These are phyloP conservation scores for Alternaria conjuncta DNA, from an alignment of 2,329 filamentous ascomycete genomes.

Conservation along the genomic window DNA sequence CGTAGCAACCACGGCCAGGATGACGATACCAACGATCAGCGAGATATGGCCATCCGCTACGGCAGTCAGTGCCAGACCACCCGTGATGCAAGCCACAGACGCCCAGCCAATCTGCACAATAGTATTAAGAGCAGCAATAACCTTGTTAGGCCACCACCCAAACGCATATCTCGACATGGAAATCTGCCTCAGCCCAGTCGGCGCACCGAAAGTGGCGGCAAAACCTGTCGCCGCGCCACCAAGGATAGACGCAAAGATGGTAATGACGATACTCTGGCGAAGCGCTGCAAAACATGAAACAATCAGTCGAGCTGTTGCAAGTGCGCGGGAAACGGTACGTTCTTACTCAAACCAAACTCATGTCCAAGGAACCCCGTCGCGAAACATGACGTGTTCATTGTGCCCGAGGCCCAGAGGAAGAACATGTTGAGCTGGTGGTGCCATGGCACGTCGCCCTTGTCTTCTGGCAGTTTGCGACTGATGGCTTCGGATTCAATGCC, in stretches of 20 bases:
- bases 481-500: constrained; percentile 34
- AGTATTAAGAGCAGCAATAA: constrained; percentile 56
- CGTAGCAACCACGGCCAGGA: constrained; percentile 49
- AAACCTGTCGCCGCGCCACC: constrained; percentile 52
- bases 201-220: constrained; percentile 52
- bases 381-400: constrained; percentile 51
- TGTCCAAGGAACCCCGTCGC: constrained; percentile 54
- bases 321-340: background rate
- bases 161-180: constrained; percentile 56
- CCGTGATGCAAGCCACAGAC: constrained; percentile 52
- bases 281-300: constrained; percentile 32
- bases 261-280: constrained; percentile 51
- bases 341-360: constrained; percentile 54
- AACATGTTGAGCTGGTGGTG: constrained; percentile 45
- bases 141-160: constrained; percentile 59
- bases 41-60: constrained; percentile 53
- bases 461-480: constrained; percentile 32
- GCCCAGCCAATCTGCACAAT: constrained; percentile 55
- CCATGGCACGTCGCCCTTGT: constrained; percentile 36
- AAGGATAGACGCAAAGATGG: constrained; percentile 51
- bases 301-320: constrained; percentile 1
- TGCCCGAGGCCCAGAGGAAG: constrained; percentile 54
- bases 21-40: constrained; percentile 53
- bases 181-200: constrained; percentile 54
- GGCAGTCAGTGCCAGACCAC: constrained; percentile 51